Evolutionary conservation across 1,284 basidiomycete species (phyloP).

Genomic region (Marasmius sp.): DNA sequence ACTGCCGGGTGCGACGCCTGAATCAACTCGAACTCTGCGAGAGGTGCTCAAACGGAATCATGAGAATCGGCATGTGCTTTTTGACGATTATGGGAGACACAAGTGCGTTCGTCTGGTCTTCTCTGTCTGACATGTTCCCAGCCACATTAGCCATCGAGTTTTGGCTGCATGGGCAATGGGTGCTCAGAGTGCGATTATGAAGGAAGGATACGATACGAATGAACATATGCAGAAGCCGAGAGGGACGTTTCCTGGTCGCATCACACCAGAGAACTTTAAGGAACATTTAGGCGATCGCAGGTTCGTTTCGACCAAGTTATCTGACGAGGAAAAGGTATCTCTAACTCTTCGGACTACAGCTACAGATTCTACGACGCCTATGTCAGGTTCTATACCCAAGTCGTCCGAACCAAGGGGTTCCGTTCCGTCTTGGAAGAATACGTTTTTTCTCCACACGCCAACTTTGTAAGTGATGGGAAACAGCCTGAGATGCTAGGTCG

Average conservation of each 20-base stretch:
- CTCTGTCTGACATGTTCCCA: constrained; percentile 21
- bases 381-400: constrained; percentile 51
- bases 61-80: constrained; percentile 43
- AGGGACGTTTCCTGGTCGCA: constrained; percentile 39
- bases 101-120: constrained; percentile 31
- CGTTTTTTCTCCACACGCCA: constrained; percentile 55
- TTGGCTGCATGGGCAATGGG: constrained; percentile 54
- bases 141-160: constrained; percentile 51
- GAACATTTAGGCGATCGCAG: constrained; percentile 48
- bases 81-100: constrained; percentile 42
- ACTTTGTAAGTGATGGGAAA: constrained; percentile 34
- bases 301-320: constrained; percentile 20
- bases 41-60: constrained; percentile 41
- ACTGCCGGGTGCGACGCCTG: constrained; percentile 28
- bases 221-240: constrained; percentile 37
- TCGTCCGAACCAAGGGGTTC: constrained; percentile 36
- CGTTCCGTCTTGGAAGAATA: constrained; percentile 54
- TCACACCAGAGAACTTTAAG: constrained; percentile 45
- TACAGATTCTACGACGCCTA: constrained; percentile 60
- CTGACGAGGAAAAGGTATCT: not conserved
- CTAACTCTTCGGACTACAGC: not conserved
- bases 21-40: constrained; percentile 33
- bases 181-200: constrained; percentile 38
- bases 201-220: constrained; percentile 43
- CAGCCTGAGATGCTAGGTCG: constrained; percentile 62